Conservation (phyloP, 1,139 yeast species). For the Pichia cactophila region DNA sequence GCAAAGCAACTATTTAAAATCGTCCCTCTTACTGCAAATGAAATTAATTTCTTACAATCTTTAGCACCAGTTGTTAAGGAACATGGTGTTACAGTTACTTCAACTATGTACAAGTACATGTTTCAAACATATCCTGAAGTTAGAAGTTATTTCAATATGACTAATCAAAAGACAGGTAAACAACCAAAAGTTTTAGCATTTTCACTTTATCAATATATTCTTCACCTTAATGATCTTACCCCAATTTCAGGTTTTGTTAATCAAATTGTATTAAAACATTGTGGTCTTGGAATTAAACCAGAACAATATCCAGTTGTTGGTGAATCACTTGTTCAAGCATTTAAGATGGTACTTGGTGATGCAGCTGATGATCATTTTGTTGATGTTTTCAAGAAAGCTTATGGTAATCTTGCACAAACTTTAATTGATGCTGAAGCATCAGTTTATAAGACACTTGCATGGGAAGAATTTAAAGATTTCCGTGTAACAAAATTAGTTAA, state of each 20-base stretch:
- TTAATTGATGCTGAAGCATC: conserved; percentile 50
- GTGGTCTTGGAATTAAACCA: conserved; percentile 53
- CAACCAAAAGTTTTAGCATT: conserved; percentile 64
- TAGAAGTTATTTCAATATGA: conserved; percentile 50
- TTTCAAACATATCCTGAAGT: conserved; percentile 45
- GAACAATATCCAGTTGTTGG: conserved; percentile 67
- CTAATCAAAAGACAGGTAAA: conserved; percentile 47
- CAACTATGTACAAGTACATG: conserved; percentile 50
- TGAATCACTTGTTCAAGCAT: conserved; percentile 43
- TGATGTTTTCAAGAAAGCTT: conserved; percentile 62
- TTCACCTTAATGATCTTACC: conserved; percentile 52
- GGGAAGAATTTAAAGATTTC: conserved; percentile 35
- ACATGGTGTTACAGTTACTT: conserved; percentile 49
- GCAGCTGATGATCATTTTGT: conserved; percentile 51
- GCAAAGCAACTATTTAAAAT: conserved; percentile 13
- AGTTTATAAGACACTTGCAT: conserved; percentile 31
- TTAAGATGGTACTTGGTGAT: conserved; percentile 49
- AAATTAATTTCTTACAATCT: conserved; percentile 13
- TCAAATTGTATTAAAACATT: conserved; percentile 59
- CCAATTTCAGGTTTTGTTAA: conserved; percentile 48
- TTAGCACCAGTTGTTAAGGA: conserved; percentile 45
- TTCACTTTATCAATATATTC: conserved; percentile 55
- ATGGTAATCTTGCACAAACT: conserved; percentile 53
- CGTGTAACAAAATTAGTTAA: conserved; percentile 35
- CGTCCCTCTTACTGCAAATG: conserved; percentile 11